Base-by-base conservation (phyloP, 495 filamentous ascomycete species). In the Poronia punctata region DNA sequence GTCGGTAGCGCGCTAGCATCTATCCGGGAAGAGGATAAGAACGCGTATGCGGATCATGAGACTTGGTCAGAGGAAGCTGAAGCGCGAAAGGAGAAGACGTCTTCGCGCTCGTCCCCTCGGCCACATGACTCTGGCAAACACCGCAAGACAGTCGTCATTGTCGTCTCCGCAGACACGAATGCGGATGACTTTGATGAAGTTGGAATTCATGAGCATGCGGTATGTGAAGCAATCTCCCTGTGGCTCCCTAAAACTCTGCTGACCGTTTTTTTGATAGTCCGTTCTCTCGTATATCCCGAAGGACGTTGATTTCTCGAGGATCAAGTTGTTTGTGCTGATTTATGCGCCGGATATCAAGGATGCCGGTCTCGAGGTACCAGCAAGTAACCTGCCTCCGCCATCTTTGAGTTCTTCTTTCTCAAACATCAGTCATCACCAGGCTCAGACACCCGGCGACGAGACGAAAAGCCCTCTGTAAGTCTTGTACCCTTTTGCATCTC, bases 351-450 rank as follows among this genome's bases (percentile, higher is more conserved):
- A 72, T 20, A 68, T 93, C 41, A 87, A 84, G 61, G 81, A 84
- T 45, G 67, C 69, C 25, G 57, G 66, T 12, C 58, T 70, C 26
- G 73, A 67, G 32, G 66, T 73, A 12, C 44, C 52, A 28, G 60
- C 65, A 45, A 63, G 64, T 33, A 70, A 70, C 21, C 60, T 68
- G 34, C 65, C 69, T 35, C 70, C 76, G 25, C 56, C 68, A 22
- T 92, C 86, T 10, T 67, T 89, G 40, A 78, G 82, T 43, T 93
- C 88, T 7, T 93, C 88, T 0, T 94, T 87, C 59, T 90, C 86
- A 5, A 88, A 88, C 57, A 88, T 92, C 41, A 81, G 78, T 25
- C 81, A 78, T 27, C 81, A 88, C 46, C 82, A 87, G 57, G 78
- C 77, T 3, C 73, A 75, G 40, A 82, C 80, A 0, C 75, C 84